Evolutionary conservation across 1,139 yeast genomes (phyloP).

Genomic region (Pichia sp.): DNA sequence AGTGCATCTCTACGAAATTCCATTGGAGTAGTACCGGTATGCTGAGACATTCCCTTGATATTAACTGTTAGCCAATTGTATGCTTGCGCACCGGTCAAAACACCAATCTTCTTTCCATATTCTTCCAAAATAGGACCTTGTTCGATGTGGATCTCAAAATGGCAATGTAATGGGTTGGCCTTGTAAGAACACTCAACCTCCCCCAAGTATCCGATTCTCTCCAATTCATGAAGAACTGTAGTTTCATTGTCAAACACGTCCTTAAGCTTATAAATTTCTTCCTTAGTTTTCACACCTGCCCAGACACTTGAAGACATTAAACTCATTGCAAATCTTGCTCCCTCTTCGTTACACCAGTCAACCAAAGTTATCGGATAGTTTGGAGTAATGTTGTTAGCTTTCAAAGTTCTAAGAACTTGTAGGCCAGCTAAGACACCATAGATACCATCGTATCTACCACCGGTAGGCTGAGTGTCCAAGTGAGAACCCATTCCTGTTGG

Average conservation of each 20-base stretch:
- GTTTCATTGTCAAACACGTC: conserved; percentile 50
- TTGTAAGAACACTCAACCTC: conserved; percentile 38
- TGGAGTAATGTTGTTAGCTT: conserved; percentile 50
- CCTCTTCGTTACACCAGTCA: conserved; percentile 75
- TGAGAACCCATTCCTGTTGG: conserved; percentile 73
- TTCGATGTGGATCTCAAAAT: conserved; percentile 69
- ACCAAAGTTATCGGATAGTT: conserved; percentile 59
- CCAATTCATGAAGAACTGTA: conserved; percentile 47
- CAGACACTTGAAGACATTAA: conserved; percentile 63
- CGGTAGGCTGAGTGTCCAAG: conserved; percentile 73
- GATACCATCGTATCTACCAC: conserved; percentile 70
- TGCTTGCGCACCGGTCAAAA: conserved; percentile 63
- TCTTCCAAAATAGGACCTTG: conserved; percentile 68
- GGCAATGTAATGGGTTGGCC: conserved; percentile 54
- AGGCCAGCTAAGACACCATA: conserved; percentile 62
- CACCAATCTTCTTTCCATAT: conserved; percentile 48
- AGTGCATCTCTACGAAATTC: conserved; percentile 54
- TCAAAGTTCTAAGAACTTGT: conserved; percentile 58
- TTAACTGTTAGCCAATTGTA: conserved; percentile 53
- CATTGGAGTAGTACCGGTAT: conserved; percentile 74
- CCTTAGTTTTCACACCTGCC: conserved; percentile 44
- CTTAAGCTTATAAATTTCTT: conserved; percentile 42
- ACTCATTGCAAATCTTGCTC: conserved; percentile 65
- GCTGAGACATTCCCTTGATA: conserved; percentile 56
- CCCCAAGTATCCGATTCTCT: conserved; percentile 59